Percentiles rank a stretch among this genome's conserved stretches.
Conservation (phyloP, 257 asterid genomes). For the Capsicum baccatum region DNA sequence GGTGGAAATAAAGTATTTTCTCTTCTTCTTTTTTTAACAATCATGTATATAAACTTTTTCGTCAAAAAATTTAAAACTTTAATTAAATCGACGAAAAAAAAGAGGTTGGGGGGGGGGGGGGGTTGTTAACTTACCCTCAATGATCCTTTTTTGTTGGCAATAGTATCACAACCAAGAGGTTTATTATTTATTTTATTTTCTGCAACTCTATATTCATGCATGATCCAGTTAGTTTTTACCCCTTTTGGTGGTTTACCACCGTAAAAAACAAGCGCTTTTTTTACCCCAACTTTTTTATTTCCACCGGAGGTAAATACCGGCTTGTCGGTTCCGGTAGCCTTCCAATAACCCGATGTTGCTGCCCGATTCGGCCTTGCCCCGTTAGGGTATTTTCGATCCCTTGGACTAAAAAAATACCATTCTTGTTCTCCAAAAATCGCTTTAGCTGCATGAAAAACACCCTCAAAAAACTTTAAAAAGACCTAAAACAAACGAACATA, state of each 20-base stretch:
- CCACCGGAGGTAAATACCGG: constrained; percentile 64
- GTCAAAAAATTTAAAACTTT: neutral
- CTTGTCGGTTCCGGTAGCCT: constrained; percentile 65
- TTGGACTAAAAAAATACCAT: constrained; percentile 67
- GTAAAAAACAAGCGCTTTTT: constrained; percentile 60
- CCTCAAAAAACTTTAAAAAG: too few species aligned
- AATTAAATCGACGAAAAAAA: neutral
- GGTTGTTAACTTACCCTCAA: constrained; percentile 22
- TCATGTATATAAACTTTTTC: neutral
- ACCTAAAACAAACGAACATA: neutral
- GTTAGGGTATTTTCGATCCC: constrained; percentile 61
- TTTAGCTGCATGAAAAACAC: constrained; percentile 40
- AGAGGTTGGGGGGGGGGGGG: too few species aligned
- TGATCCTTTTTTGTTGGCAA: constrained; percentile 33
- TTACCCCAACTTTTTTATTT: constrained; percentile 59
- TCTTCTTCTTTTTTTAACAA: too few species aligned
- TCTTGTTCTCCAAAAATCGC: constrained; percentile 66
- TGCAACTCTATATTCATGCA: constrained; percentile 61
- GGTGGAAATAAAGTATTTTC: too few species aligned
- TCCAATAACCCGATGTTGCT: constrained; percentile 64
- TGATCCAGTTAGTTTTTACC: constrained; percentile 62
- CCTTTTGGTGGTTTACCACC: constrained; percentile 67
- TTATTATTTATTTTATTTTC: constrained; percentile 50
- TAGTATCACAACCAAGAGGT: constrained; percentile 52
- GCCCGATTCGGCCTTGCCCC: constrained; percentile 67